Conservation (phyloP, 202 grass and related monocot species). For the Dendrocalamus latiflorus region DNA sequence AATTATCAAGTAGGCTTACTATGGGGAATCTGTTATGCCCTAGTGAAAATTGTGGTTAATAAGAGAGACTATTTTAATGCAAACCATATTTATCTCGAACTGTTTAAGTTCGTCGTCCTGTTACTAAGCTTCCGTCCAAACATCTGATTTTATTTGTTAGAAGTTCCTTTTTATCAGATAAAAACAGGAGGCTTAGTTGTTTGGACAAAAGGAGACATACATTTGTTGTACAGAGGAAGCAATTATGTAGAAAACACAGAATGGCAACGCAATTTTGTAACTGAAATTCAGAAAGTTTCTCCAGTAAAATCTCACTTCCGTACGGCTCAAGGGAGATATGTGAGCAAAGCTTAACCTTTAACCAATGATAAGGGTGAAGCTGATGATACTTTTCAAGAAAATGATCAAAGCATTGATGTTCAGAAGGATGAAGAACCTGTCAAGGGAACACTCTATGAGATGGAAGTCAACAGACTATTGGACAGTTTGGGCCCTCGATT, state of each 20-base stretch:
- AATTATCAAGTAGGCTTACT: not conserved
- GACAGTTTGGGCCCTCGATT: slow-evolving; percentile 76
- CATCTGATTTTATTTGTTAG: not conserved
- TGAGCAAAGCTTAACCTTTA: not conserved
- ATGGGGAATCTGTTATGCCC: not conserved
- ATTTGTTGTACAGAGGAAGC: slow-evolving; percentile 64
- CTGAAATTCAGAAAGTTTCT: slow-evolving; percentile 19
- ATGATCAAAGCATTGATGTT: slow-evolving; percentile 10
- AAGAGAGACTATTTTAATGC: not conserved
- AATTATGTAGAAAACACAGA: slow-evolving; percentile 13
- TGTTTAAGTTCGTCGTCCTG: not conserved
- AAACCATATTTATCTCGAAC: not conserved
- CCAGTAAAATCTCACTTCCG: not conserved
- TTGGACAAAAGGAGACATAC: slow-evolving; percentile 59
- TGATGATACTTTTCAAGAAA: not conserved
- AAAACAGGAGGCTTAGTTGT: slow-evolving; percentile 84
- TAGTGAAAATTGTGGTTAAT: not conserved
- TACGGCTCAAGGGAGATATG: not conserved
- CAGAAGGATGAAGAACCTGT: slow-evolving; percentile 27
- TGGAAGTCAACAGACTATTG: slow-evolving; percentile 71
- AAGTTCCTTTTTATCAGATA: slow-evolving; percentile 36
- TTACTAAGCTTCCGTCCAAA: not conserved
- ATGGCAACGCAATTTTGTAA: not conserved
- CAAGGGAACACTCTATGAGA: slow-evolving; percentile 69
- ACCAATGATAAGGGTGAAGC: not conserved